These are phyloP conservation scores for Sistotremastrum suecicum DNA, from an alignment of 768 basidiomycete species.

Conservation along the genomic window DNA sequence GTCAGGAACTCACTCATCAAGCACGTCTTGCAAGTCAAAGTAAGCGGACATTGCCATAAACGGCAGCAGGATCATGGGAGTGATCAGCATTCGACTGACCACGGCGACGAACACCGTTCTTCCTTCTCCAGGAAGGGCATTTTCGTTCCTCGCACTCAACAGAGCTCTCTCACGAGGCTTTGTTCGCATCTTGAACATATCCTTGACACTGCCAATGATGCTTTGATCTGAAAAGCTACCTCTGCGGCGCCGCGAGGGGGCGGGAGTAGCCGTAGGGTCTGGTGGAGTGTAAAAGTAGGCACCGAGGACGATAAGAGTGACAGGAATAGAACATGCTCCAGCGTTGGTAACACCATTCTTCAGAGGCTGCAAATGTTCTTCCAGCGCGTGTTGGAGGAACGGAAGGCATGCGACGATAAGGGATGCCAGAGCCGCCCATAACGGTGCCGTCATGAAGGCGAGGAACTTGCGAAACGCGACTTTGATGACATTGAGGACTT, in stretches of 20 bases:
- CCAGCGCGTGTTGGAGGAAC: constrained; percentile 60
- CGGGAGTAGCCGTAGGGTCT: background rate
- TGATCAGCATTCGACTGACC: constrained; percentile 75
- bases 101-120: constrained; percentile 75
- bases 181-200: constrained; percentile 24
- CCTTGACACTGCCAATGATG: constrained; percentile 24
- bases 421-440: constrained; percentile 66
- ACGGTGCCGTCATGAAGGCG: constrained; percentile 79
- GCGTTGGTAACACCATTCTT: constrained; percentile 53
- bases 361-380: constrained; percentile 46
- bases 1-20: constrained; percentile 51
- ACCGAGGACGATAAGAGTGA: constrained; percentile 85
- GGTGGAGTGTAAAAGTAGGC: constrained; percentile 68
- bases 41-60: constrained; percentile 49
- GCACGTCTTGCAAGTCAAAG: constrained; percentile 45
- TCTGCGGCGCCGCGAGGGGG: constrained; percentile 8
- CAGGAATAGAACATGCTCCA: constrained; percentile 71
- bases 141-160: constrained; percentile 1
- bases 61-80: constrained; percentile 67
- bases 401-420: constrained; percentile 64
- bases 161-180: constrained; percentile 3
- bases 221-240: constrained; percentile 6
- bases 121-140: constrained; percentile 45
- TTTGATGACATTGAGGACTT: background rate
- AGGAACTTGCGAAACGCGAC: constrained; percentile 27